A percentile compares a stretch with the other conserved stretches of the same genome.
Evolutionary conservation across 257 asterid species (phyloP).

Genomic region (Ballota nigra): DNA sequence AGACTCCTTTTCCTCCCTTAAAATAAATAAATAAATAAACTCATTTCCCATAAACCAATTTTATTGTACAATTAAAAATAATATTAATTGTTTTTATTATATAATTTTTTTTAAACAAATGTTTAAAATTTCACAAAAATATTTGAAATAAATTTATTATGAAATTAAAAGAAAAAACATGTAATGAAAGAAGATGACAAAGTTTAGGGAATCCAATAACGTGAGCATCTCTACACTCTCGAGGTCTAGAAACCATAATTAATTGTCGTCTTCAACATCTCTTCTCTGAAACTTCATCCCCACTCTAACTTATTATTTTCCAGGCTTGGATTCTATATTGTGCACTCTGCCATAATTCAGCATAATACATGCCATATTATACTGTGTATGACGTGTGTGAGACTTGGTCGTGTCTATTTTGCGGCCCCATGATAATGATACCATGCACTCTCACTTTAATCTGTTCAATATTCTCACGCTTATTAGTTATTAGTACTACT

Average conservation of each 20-base stretch:
- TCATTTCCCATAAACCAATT: too few species aligned
- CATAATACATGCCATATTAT: neutral
- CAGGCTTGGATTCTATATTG: conserved; percentile 1
- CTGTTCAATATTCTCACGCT: neutral
- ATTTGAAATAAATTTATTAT: too few species aligned
- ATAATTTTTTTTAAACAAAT: too few species aligned
- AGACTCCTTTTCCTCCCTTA: too few species aligned
- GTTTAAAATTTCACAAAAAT: too few species aligned
- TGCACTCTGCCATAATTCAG: neutral
- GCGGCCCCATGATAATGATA: conserved; percentile 2
- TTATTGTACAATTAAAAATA: too few species aligned
- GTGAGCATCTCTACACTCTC: conserved; percentile 9
- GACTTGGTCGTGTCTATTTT: neutral
- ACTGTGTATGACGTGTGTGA: neutral
- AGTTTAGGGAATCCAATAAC: conserved; percentile 29
- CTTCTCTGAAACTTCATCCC: too few species aligned
- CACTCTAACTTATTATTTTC: neutral
- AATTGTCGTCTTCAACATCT: too few species aligned
- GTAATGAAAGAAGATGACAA: conserved; percentile 26
- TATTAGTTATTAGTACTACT: too few species aligned
- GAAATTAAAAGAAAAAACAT: neutral
- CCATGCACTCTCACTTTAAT: neutral
- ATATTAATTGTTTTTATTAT: too few species aligned
- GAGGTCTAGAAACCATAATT: conserved; percentile 8
- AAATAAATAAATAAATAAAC: too few species aligned